phyloP scores from a whole-genome alignment of 139 green algal species.

The Pseudopediastrum boryanum region DNA sequence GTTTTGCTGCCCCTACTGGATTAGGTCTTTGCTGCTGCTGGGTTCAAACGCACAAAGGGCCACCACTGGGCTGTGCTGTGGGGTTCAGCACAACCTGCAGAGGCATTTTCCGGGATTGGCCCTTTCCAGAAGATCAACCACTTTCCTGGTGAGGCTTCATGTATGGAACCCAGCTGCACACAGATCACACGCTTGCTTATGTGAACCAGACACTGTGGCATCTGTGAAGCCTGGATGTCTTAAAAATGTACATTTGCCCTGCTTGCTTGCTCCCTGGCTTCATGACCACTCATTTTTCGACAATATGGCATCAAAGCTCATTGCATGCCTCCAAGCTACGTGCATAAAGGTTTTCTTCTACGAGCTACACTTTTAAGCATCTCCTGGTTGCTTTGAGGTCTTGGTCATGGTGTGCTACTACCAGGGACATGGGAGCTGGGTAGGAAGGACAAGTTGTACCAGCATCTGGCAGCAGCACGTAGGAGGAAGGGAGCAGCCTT shows the following conservation, averaged over 20 bases:
- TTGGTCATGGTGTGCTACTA: too few species aligned
- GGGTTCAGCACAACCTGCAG: slow-evolving; percentile 49
- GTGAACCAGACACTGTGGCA: background rate
- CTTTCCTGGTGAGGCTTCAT: slow-evolving; percentile 54
- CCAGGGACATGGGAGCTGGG: slow-evolving; percentile 78
- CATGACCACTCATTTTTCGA: too few species aligned
- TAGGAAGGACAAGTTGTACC: slow-evolving; percentile 70
- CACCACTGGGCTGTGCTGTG: slow-evolving; percentile 58
- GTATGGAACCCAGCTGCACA: background rate
- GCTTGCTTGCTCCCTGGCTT: background rate
- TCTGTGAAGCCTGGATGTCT: background rate
- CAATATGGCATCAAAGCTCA: too few species aligned
- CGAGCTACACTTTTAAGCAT: background rate
- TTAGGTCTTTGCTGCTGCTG: slow-evolving; percentile 39
- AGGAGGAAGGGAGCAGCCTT: slow-evolving; percentile 43
- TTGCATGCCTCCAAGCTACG: too few species aligned
- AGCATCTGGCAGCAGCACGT: slow-evolving; percentile 45
- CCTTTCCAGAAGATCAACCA: slow-evolving; percentile 70
- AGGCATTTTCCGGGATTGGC: slow-evolving; percentile 38
- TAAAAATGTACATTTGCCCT: background rate
- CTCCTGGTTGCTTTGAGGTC: background rate
- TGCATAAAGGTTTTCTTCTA: too few species aligned
- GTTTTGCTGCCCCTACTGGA: background rate
- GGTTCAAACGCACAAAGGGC: slow-evolving; percentile 45
- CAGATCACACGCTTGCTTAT: background rate